Evolutionary conservation across 306 rosid species (phyloP), one percentile per base, ranked within the genome.

Genomic region (Phaseolus lunatus): DNA sequence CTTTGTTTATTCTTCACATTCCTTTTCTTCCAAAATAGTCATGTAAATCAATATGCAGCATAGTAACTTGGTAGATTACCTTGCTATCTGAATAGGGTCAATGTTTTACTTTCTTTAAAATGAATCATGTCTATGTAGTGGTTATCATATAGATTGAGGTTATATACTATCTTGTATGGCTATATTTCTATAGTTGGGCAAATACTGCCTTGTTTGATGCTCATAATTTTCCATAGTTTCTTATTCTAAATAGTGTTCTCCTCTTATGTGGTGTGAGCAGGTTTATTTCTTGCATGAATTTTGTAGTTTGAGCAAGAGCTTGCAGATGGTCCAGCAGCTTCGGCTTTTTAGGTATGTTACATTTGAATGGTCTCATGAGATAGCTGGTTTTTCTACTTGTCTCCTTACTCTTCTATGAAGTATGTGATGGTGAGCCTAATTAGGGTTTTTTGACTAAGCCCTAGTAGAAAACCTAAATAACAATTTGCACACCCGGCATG

Each of bases 261-360:
- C 37, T 62, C 20, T 31, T 69, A 15, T 65, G 35, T 70, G 81
- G 81, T 79, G 69, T 37, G 66, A 50, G 50, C 85, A 94, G 98
- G 92, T 94, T 39, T 84, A 88, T 87, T 94, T 94, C 85, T 85
- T 94, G 88, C 89, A 90, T 2, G 97, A 92, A 83, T 94, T 94
- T 84, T 94, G 98, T 85, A 86, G 90, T 88, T 84, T 94, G 78
- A 92, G 95, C 85, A 94, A 90, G 87, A 94, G 96, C 80, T 89
- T 94, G 82, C 98, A 89, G 85, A 90, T 92, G 96, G 97, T 92
- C 68, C 93, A 94, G 81, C 98, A 94, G 85, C 88, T 90, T 67
- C 93, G 96, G 77, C 89, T 94, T 67, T 92, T 87, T 84, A 86
- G 97, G 98, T 94, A 85, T 61, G 83, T 33, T 57, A 53, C 63